Evolutionary conservation across 345 rosid species (phyloP).

Genomic region (Trapa incisa): DNA sequence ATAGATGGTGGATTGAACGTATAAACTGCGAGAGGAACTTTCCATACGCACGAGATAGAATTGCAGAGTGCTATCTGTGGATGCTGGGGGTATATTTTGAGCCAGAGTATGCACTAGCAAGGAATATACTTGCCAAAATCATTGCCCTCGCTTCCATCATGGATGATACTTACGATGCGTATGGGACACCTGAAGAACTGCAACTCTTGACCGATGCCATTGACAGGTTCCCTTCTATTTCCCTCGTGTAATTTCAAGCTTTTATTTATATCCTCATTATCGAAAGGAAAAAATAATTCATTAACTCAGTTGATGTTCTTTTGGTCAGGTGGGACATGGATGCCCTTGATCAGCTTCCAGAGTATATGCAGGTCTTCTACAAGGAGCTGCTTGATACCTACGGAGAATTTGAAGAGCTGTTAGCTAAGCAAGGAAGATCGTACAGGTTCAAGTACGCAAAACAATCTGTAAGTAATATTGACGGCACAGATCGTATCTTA

Average conservation of each 20-base stretch:
- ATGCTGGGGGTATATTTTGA: slow-evolving; percentile 5
- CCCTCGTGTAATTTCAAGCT: neutral
- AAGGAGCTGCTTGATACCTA: slow-evolving; percentile 18
- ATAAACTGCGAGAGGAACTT: neutral
- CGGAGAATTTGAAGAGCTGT: slow-evolving; percentile 14
- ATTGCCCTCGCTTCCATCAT: slow-evolving; percentile 8
- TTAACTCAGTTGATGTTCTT: neutral
- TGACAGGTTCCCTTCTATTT: slow-evolving; percentile 10
- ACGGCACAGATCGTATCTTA: too few relatives aligned
- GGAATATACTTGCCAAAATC: slow-evolving; percentile 15
- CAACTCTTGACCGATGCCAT: slow-evolving; percentile 14
- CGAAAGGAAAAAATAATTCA: too few relatives aligned
- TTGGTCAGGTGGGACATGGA: slow-evolving; percentile 17
- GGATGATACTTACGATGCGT: slow-evolving; percentile 17
- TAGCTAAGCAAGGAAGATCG: slow-evolving; percentile 8
- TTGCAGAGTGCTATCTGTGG: slow-evolving; percentile 8
- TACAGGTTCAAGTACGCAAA: slow-evolving; percentile 15
- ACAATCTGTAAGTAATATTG: slow-evolving; percentile 13
- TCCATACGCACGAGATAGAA: neutral
- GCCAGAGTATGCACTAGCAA: slow-evolving; percentile 6
- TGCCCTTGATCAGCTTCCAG: slow-evolving; percentile 11
- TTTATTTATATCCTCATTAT: too few relatives aligned
- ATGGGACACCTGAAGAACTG: slow-evolving; percentile 24
- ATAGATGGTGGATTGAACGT: slow-evolving; percentile 10
- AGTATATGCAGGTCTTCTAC: slow-evolving; percentile 24